Evolutionary conservation across 176 grass and related monocot genomes (phyloP).

Genomic region (Poa pratensis): DNA sequence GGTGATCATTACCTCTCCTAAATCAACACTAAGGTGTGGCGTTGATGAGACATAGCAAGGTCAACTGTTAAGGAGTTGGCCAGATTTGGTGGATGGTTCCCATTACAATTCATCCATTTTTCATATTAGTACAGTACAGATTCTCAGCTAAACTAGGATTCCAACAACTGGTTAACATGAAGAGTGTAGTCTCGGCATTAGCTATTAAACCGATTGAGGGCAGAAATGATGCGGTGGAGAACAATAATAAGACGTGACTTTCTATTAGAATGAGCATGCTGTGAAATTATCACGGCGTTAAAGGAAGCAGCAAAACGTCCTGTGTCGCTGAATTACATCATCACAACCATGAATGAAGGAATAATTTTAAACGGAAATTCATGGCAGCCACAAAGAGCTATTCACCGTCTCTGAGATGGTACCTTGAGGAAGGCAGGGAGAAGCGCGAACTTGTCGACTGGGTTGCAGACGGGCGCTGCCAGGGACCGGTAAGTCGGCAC

Average conservation of each 20-base stretch:
- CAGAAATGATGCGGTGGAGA: not conserved
- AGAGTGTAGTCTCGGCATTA: no score
- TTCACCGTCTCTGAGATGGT: not conserved
- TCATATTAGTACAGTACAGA: no score
- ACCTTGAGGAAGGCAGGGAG: slow-evolving; percentile 90
- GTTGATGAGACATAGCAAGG: not conserved
- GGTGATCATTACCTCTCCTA: not conserved
- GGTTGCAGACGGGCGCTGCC: slow-evolving; percentile 60
- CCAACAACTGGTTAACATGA: no score
- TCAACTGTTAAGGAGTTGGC: no score
- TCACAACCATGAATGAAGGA: not conserved
- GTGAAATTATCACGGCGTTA: not conserved
- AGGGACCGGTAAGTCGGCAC: slow-evolving; percentile 44
- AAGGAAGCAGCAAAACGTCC: not conserved
- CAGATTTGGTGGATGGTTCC: no score
- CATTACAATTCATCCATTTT: no score
- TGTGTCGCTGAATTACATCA: not conserved
- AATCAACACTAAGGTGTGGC: not conserved
- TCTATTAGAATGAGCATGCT: not conserved
- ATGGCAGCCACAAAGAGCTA: not conserved
- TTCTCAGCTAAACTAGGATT: no score
- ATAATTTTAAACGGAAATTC: not conserved
- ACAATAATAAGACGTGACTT: not conserved
- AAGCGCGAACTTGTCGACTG: slow-evolving; percentile 81
- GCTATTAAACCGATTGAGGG: not conserved